Evolutionary conservation across 176 grass and related monocot species (phyloP).

Genomic region (Miscanthus lutarioriparius): DNA sequence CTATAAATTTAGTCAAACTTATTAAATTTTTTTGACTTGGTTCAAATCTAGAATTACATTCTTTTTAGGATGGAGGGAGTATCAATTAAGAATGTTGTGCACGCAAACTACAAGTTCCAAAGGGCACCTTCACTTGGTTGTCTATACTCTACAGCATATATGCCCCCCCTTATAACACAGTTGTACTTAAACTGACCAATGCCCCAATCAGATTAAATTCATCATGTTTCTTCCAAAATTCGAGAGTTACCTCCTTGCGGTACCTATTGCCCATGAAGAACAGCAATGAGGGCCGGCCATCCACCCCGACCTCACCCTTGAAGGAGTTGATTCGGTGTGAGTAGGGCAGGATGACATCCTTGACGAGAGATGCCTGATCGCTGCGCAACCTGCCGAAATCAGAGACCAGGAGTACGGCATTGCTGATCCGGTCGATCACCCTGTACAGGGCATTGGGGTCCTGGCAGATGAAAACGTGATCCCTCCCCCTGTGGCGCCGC

Average conservation of each 20-base stretch:
- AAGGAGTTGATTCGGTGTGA: slow-evolving; percentile 84
- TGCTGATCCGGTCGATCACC: slow-evolving; percentile 72
- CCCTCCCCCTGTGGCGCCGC: slow-evolving; percentile 65
- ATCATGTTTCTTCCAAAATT: slow-evolving; percentile 11
- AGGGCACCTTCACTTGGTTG: not conserved
- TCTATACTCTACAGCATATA: not conserved
- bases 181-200: not conserved
- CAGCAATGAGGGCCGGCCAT: slow-evolving; percentile 55
- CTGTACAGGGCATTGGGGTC: slow-evolving; percentile 85
- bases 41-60: not conserved
- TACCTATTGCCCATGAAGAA: slow-evolving; percentile 99
- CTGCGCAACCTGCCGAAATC: slow-evolving; percentile 76
- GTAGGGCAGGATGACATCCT: slow-evolving; percentile 94
- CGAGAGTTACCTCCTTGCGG: slow-evolving; percentile 74
- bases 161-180: not conserved
- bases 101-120: not conserved
- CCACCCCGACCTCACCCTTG: slow-evolving; percentile 58
- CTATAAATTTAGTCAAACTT: not conserved
- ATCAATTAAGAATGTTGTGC: too few relatives aligned
- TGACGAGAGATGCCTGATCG: slow-evolving; percentile 83
- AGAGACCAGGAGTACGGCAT: slow-evolving; percentile 78
- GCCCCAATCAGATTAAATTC: not conserved
- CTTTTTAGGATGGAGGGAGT: not conserved
- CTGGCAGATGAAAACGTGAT: slow-evolving; percentile 94
- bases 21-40: not conserved